Conservation (phyloP, 176 grass and related monocot genomes). For the Ampelocalamus luodianensis region DNA sequence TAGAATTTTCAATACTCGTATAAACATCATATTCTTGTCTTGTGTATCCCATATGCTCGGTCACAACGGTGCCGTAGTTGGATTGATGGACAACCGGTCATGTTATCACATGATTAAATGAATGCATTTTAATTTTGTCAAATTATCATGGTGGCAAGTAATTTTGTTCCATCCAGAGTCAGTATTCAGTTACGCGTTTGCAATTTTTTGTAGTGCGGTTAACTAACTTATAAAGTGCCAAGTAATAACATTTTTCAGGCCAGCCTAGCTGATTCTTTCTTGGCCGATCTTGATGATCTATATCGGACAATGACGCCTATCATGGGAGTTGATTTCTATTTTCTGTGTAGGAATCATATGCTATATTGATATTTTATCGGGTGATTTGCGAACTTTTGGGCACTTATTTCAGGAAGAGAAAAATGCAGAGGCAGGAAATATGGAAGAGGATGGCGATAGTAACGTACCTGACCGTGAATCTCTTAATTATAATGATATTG, state of each 20-base stretch:
- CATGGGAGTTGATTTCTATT: slow-evolving; percentile 64
- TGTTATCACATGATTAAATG: neutral
- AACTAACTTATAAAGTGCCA: slow-evolving; percentile 15
- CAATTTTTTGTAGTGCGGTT: neutral
- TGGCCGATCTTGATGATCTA: slow-evolving; percentile 90
- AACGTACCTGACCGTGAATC: slow-evolving; percentile 62
- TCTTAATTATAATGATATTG: slow-evolving; percentile 70
- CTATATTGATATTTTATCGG: neutral
- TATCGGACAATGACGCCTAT: slow-evolving; percentile 84
- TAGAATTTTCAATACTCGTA: neutral
- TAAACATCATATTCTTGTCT: neutral
- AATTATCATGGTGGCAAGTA: neutral
- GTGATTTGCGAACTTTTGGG: slow-evolving; percentile 8
- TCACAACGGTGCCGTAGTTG: neutral
- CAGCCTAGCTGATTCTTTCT: slow-evolving; percentile 94
- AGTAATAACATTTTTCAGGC: slow-evolving; percentile 55
- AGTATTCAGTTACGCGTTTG: slow-evolving; percentile 1
- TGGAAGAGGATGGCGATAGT: slow-evolving; percentile 61
- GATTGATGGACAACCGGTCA: neutral
- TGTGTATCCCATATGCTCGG: neutral
- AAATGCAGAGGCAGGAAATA: slow-evolving; percentile 43
- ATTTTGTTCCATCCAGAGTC: neutral
- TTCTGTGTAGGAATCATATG: neutral
- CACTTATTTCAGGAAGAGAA: slow-evolving; percentile 59
- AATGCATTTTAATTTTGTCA: neutral